Base-by-base conservation (phyloP, 768 basidiomycete genomes). In the Phylloporus arenicola region DNA sequence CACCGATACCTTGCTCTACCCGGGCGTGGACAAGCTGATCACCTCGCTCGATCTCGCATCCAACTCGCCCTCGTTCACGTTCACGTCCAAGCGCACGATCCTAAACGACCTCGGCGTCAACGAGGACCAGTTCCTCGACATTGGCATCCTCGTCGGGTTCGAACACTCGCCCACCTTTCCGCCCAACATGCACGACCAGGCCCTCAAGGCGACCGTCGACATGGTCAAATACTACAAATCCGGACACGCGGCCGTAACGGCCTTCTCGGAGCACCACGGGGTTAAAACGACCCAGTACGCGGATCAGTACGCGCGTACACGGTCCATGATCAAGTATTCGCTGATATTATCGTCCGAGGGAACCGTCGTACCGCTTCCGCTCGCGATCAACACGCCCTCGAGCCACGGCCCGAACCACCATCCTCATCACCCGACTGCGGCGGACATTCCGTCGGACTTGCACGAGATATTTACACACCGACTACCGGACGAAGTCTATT, bases 401-500 rank as follows among this genome's bases (percentile, higher is more conserved):
- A 54, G 72, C 5, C 75, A 78, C 44, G 72, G 78, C 8, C 72
- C 77, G 20, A 78, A 76, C 57, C 79, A 82, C 60, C 79, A 82
- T 54, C 67, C 73, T 17, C 81, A 83, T 57, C 82, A 86, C 52
- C 81, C 86, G 37, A 91, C 90, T 0, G 81, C 87, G 0, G 83
- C 85, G 24, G 96, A 98, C 62, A 84, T 98, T 50, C 96, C 96
- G 3, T 67, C 71, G 43, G 95, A 98, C 69, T 72, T 99, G 34
- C 89, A 95, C 64, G 92, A 96, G 47, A 88, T 98, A 53, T 98
- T 97, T 72, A 94, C 92, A 10, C 75, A 90, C 68, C 86, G 92
- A 40, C 77, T 99, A 22, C 95, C 95, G 1, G 96, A 98, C 67
- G 93, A 98, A 65, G 78, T 97, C 51, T 98, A 94, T 72, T 97